Evolutionary conservation across 345 rosid species (phyloP).

Genomic region (Citrus medica): DNA sequence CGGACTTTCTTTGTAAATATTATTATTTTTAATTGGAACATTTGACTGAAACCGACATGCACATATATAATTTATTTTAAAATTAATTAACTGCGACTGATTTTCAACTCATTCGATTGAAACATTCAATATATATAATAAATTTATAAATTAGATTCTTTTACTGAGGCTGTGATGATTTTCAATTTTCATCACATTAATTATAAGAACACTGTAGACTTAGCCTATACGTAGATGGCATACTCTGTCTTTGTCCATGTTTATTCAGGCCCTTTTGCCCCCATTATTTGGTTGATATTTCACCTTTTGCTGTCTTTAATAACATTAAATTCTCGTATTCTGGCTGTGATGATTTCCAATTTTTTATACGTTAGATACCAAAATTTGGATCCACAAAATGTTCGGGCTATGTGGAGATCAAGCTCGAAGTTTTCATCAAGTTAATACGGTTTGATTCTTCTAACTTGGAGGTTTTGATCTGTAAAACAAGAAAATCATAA

Average conservation of each 20-base stretch:
- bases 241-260: slow-evolving; percentile 80
- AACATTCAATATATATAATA: too few species aligned
- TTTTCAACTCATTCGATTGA: too few species aligned
- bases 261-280: slow-evolving; percentile 38
- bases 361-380: neutral
- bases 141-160: neutral
- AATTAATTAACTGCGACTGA: too few species aligned
- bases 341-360: neutral
- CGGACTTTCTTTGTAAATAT: too few species aligned
- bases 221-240: slow-evolving; percentile 71
- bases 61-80: too few species aligned
- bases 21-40: too few species aligned
- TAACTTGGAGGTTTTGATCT: too few species aligned
- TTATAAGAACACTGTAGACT: neutral
- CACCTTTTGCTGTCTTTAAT: slow-evolving; percentile 52
- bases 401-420: too few species aligned
- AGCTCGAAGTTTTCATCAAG: neutral
- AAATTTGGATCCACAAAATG: too few species aligned
- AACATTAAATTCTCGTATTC: neutral
- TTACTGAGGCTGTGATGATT: neutral
- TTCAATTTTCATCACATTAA: neutral
- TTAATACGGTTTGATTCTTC: neutral
- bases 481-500: too few species aligned
- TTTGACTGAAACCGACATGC: too few species aligned
- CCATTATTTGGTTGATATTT: slow-evolving; percentile 43